These are phyloP conservation scores for Noccaea caerulescens DNA, from an alignment of 345 rosid species.

Conservation along the genomic window DNA sequence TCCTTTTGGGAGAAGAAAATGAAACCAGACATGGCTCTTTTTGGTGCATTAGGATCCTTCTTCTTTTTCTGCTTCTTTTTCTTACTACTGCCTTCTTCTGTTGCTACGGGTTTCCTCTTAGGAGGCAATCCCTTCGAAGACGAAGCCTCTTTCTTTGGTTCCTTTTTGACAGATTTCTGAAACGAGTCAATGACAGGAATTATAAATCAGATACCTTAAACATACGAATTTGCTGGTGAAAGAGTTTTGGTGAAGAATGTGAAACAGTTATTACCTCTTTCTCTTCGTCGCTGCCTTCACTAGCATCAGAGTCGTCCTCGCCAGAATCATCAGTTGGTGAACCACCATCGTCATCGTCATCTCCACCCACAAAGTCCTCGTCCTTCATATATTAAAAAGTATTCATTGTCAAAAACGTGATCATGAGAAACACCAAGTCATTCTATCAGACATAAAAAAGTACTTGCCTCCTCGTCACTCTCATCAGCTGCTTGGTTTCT, in stretches of 20 bases:
- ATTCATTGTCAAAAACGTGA: conserved; percentile 3
- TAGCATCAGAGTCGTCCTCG: conserved; percentile 69
- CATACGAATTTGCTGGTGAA: not conserved
- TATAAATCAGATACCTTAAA: conserved; percentile 10
- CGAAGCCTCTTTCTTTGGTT: conserved; percentile 63
- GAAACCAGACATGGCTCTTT: conserved; percentile 76
- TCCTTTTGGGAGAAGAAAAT: conserved; percentile 77
- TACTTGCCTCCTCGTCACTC: conserved; percentile 88
- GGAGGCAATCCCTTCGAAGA: conserved; percentile 57
- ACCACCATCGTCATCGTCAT: conserved; percentile 79
- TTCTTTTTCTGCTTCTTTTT: conserved; percentile 82
- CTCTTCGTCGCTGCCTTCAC: conserved; percentile 68
- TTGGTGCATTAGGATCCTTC: conserved; percentile 98
- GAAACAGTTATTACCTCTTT: conserved; percentile 62
- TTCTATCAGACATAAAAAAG: not conserved
- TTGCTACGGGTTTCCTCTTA: conserved; percentile 72
- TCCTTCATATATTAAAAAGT: conserved; percentile 58
- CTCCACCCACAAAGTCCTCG: conserved; percentile 76
- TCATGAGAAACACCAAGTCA: conserved; percentile 19
- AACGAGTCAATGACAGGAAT: conserved; percentile 17
- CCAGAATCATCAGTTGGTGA: conserved; percentile 99
- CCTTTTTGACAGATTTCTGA: conserved; percentile 79
- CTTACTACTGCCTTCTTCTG: conserved; percentile 71
- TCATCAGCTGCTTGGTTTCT: conserved; percentile 87
- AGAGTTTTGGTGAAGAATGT: conserved; percentile 3